A percentile compares a stretch with the other conserved stretches of the same genome.
Evolutionary conservation across 371 early-diverging fungal genomes (phyloP).

Genomic region (Mucor saturninus): DNA sequence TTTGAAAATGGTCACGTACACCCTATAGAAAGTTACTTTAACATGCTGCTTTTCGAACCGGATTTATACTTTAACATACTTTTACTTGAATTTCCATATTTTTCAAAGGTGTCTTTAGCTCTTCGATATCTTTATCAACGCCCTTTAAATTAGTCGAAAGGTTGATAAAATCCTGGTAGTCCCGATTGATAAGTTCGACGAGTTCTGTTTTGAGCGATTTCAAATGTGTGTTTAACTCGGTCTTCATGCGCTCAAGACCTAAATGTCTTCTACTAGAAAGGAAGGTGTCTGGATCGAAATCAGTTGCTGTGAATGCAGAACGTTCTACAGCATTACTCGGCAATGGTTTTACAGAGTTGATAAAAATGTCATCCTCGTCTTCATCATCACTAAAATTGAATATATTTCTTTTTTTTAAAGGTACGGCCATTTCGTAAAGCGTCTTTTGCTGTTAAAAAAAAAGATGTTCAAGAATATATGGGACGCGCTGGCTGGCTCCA

Average conservation of each 20-base stretch:
- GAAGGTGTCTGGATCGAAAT: slow-evolving; percentile 67
- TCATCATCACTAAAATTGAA: slow-evolving; percentile 54
- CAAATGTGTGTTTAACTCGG: slow-evolving; percentile 66
- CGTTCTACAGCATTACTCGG: slow-evolving; percentile 55
- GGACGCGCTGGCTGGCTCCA: too few relatives aligned
- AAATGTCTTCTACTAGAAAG: slow-evolving; percentile 71
- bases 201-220: slow-evolving; percentile 72
- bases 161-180: slow-evolving; percentile 84
- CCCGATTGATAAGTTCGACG: slow-evolving; percentile 80
- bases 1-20: slow-evolving; percentile 56
- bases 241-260: slow-evolving; percentile 68
- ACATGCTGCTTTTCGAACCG: background rate
- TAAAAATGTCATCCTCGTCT: slow-evolving; percentile 34
- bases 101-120: slow-evolving; percentile 62
- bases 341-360: slow-evolving; percentile 39
- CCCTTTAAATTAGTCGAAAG: slow-evolving; percentile 81
- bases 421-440: background rate
- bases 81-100: slow-evolving; percentile 63
- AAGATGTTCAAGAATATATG: too few relatives aligned
- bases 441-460: background rate
- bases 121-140: slow-evolving; percentile 72
- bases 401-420: slow-evolving; percentile 16
- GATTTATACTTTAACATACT: slow-evolving; percentile 40
- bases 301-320: slow-evolving; percentile 51
- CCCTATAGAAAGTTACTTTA: slow-evolving; percentile 31